Evolutionary conservation across 2,329 filamentous ascomycete genomes (phyloP), one percentile per base, ranked within the genome.

Genomic region (Emergomyces pasteurianus): DNA sequence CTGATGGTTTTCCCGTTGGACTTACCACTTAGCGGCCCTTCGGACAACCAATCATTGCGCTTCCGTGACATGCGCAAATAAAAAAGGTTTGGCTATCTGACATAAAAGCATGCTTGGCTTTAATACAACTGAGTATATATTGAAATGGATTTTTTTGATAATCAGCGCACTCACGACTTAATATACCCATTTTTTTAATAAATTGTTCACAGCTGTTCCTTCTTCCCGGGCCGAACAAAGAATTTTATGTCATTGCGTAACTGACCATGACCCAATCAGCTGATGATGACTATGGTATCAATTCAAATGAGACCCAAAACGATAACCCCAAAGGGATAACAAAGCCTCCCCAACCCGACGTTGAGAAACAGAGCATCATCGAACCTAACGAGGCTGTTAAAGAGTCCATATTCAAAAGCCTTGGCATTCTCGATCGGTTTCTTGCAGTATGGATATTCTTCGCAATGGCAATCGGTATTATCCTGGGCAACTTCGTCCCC

Each of bases 371-470:
- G 23, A 16, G 18, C 28, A 59, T 14, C 16, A n/a, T 26, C 26
- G 28, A 52, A 28, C 6, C 7, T 14, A 26, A n/a, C 18, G 8
- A 26, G n/a, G 16, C 42, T n/a, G 43, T n/a, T 21, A 47, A 47
- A 6, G 34, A 54, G 23, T 73, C 72, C 1, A 62, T 68, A 1
- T 74, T 73, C 61, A 81, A 81, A 50, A 74, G 79, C 1, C 79
- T 87, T 0, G 81, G 81, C 4, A 77, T 80, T 64, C 77, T 88
- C 0, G 85, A 88, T 67, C 80, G 84, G 1, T 84, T 83, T 65
- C 80, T 89, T 0, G 85, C 83, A 2, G 43, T 87, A 31, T 88
- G 89, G 89, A 92, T 92, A 62, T 78, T 92, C 31, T 80, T 92
- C 0, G 87, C 88, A 53, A 94, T 94, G 85, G 79, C 81, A 1